Evolutionary conservation across 2,329 filamentous ascomycete genomes (phyloP), one percentile per base, ranked within the genome.

Genomic region (Ascochyta clinopodiicola): DNA sequence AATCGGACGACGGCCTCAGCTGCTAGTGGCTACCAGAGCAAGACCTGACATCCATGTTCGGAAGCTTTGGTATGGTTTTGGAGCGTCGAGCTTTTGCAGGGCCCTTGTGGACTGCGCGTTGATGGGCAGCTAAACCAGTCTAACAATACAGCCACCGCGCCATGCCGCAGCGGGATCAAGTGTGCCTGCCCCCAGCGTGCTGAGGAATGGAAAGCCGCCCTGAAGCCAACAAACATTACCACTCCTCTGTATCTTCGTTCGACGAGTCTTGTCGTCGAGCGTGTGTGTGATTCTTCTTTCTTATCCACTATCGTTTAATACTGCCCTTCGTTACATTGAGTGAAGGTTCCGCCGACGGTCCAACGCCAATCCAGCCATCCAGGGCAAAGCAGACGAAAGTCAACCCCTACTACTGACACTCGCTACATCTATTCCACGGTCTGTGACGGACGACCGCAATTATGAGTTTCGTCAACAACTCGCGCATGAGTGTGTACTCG

Each of bases 401-500:
- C 59, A 38, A 46, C 62, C 56, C 59, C 62, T 56, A 44, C 52
- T 42, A 44, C 52, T 42, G 43, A 61, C 66, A 44, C 52, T 66
- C 68, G 58, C 54, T 61, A 60, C 61, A 52, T 36, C 61, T 44
- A 38, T 37, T 43, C 36, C 42, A 27, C 37, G 46, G 52, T 51
- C 47, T 38, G 42, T 31, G 19, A 37, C 40, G 45, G 19, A 37
- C 40, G 45, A 27, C 52, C 51, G 45, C 37, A 27, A n/a, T 36
- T 66, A 75, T 75, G 72, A 73, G 68, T 55, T 86, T 87, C 82
- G 83, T 84, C 64, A 70, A 77, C 66, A 85, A 75, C 64, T 84
- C 83, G 63, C 84, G 85, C 65, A 83, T 83, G 75, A 87, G 85
- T 24, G 79, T 84, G 50, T 87, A 84, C 70, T 88, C 86, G 40